Percentiles rank a stretch among this genome's conserved stretches.
Evolutionary conservation across 1,284 basidiomycete genomes (phyloP).

Genomic region (Microbotryum violaceum): DNA sequence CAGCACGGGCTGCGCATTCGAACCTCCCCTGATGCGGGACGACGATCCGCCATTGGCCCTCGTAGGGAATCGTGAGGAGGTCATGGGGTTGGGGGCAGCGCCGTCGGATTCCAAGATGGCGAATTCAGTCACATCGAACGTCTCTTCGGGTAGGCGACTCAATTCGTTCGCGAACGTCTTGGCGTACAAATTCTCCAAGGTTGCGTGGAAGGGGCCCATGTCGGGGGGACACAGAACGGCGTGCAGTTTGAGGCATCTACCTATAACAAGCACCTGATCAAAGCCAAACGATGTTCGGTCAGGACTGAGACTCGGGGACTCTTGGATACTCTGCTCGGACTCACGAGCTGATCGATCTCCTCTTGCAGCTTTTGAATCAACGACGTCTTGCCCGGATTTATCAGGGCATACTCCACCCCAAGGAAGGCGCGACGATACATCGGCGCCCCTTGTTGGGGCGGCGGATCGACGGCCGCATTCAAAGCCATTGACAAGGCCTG

Average conservation of each 20-base stretch:
- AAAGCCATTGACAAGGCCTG: conserved; percentile 80
- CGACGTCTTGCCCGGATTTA: conserved; percentile 62
- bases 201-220: conserved; percentile 85
- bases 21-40: too few relatives aligned
- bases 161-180: conserved; percentile 89
- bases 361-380: conserved; percentile 61
- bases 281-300: too few relatives aligned
- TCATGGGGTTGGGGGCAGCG: too few relatives aligned
- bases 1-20: too few relatives aligned
- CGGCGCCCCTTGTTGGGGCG: conserved; percentile 65
- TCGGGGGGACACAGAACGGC: conserved; percentile 71
- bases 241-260: conserved; percentile 74
- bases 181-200: conserved; percentile 73
- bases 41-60: too few relatives aligned
- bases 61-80: too few relatives aligned
- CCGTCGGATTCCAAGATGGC: background rate
- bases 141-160: conserved; percentile 12
- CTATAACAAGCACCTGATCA: conserved; percentile 53
- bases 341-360: conserved; percentile 74
- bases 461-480: conserved; percentile 79
- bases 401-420: conserved; percentile 56
- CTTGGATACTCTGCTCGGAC: conserved; percentile 19
- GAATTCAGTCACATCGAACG: background rate
- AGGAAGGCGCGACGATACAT: conserved; percentile 73
- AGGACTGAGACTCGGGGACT: too few relatives aligned